Base-by-base conservation (phyloP, 495 filamentous ascomycete genomes). In the Aspergillus affinis region DNA sequence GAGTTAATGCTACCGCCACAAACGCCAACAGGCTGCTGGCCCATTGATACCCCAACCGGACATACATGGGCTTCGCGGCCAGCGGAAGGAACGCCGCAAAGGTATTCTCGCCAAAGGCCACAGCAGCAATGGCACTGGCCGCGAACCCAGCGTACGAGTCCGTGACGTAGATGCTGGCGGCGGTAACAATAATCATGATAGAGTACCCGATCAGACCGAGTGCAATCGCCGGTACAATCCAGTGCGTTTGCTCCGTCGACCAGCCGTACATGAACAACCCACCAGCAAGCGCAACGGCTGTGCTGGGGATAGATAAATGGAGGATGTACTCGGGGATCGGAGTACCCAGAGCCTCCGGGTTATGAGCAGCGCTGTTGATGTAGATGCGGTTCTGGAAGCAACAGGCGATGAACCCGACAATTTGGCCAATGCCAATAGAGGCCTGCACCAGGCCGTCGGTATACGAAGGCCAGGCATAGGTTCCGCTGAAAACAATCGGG, bases 11-110 rank as follows among this genome's bases (percentile, higher is more conserved):
- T 30, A 78, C 48, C 8, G 71, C 65, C 12, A 80, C 61, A 48
- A 78, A 76, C 19, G 61, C 78, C 30, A 79, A 62, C 18, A 81
- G 44, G 2, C 69, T 73, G 54, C 73, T 76, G 12, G 78, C 78
- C 78, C 78, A 81, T 48, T 75, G 66, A 56, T 75, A 72, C 6
- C 77, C 77, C 7, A 80, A 60, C 3, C 63, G 68, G 0, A 60
- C 63, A 60, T 81, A 81, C 74, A 81, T 77, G 45, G 65, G 67
- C 65, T 64, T 62, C 0, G 75, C 72, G 32, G 78, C 78, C 30
- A 81, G 68, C 9, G 78, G 76, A 27, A 74, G 58, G 55, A 71
- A 75, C 10, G 65, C 72, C 2, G 67, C 69, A 61, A 74, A 75
- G 21, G 68, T 63, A 44, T 75, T 77, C 63, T 77, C 75, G 0